Conservation (phyloP, 352 stramenopile species). For the Pythium volutum region DNA sequence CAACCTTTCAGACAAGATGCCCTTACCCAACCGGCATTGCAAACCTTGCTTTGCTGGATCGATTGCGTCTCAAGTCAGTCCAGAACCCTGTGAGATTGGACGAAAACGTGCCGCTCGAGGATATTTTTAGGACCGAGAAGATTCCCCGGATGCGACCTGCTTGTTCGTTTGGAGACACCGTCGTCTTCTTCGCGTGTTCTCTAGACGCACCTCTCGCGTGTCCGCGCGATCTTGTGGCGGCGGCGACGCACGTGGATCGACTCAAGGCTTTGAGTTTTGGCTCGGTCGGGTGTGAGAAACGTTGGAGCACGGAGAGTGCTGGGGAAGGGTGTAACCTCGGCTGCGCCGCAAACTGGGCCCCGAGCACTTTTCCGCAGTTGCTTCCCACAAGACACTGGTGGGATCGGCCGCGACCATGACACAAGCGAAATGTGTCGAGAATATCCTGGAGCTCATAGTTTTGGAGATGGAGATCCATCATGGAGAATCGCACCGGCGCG, state of each 20-base stretch:
- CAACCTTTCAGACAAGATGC: neutral
- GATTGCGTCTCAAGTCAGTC: neutral
- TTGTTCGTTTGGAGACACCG: neutral
- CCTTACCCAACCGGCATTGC: neutral
- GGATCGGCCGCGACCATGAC: neutral
- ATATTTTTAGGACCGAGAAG: neutral
- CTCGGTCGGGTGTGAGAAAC: no score
- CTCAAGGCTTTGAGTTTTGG: no score
- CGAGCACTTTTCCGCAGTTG: neutral
- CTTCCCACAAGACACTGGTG: neutral
- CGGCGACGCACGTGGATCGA: no score
- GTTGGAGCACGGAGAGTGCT: no score
- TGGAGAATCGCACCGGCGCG: neutral
- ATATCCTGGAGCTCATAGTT: neutral
- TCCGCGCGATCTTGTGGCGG: neutral
- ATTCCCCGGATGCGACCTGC: neutral
- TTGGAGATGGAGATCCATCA: constrained; percentile 8
- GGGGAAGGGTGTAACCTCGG: neutral
- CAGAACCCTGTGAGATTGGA: constrained; percentile 11
- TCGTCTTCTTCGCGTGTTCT: neutral
- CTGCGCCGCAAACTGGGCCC: neutral
- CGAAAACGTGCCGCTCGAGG: neutral
- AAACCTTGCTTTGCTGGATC: neutral
- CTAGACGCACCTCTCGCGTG: neutral
- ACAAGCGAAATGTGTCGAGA: neutral